These are phyloP conservation scores for Aegle marmelos DNA, from an alignment of 345 rosid genomes.

Conservation along the genomic window DNA sequence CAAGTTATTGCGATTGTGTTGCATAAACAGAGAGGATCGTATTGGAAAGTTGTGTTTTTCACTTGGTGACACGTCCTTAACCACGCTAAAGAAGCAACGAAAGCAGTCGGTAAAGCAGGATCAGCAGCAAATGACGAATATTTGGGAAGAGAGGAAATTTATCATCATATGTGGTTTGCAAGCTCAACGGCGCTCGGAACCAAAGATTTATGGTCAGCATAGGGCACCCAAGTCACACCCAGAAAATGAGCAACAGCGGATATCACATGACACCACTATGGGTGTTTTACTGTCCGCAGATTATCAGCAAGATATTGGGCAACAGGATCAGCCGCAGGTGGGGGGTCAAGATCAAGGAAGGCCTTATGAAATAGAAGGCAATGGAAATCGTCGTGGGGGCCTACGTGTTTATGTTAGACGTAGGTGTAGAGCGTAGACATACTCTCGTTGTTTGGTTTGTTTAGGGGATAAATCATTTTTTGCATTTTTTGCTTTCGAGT, in stretches of 20 bases:
- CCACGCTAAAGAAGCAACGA: background rate
- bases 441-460: background rate
- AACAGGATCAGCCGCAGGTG: background rate
- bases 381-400: background rate
- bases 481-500: background rate
- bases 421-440: background rate
- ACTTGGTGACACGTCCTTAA: background rate
- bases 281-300: background rate
- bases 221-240: background rate
- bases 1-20: background rate
- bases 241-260: background rate
- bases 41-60: background rate
- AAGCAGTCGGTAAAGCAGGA: background rate
- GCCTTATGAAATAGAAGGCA: background rate
- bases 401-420: background rate
- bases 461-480: background rate
- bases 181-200: constrained; percentile 1
- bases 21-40: background rate
- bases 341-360: constrained; percentile 7
- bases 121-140: background rate
- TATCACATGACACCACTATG: background rate
- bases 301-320: background rate
- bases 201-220: background rate
- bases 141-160: background rate
- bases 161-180: constrained; percentile 13